Evolutionary conservation across 306 rosid genomes (phyloP).

Genomic region (Gillenia trifoliata): DNA sequence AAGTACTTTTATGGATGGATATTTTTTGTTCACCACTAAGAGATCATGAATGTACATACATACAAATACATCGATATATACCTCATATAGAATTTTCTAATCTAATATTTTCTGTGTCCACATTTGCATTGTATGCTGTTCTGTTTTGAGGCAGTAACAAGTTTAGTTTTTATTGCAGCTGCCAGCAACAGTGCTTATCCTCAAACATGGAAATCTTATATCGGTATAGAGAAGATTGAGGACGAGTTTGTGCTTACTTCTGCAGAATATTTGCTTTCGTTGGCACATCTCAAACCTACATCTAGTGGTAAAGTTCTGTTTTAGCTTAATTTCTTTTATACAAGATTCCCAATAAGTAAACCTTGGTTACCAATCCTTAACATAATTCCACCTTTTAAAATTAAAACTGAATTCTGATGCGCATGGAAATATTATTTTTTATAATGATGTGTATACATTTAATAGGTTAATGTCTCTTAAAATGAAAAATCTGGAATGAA

Average conservation of each 20-base stretch:
- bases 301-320: conserved; percentile 51
- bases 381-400: not conserved
- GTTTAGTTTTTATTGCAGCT: conserved; percentile 27
- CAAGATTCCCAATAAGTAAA: not conserved
- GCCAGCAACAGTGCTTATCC: conserved; percentile 40
- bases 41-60: not conserved
- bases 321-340: not conserved
- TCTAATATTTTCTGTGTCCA: not conserved
- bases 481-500: not conserved
- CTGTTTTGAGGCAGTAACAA: conserved; percentile 15
- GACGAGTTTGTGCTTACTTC: conserved; percentile 76
- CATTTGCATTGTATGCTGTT: conserved; percentile 13
- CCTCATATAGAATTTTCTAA: not conserved
- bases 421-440: not conserved
- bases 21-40: not conserved
- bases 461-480: not conserved
- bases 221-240: conserved; percentile 74
- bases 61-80: not conserved
- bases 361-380: not conserved
- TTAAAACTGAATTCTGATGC: too few relatives aligned
- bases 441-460: not conserved
- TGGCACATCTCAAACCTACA: conserved; percentile 63
- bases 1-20: not conserved
- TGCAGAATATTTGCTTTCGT: conserved; percentile 75
- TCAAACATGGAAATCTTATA: conserved; percentile 42